Base-by-base conservation (phyloP, 192 early-diverging fungal genomes). In the Backusella circina region DNA sequence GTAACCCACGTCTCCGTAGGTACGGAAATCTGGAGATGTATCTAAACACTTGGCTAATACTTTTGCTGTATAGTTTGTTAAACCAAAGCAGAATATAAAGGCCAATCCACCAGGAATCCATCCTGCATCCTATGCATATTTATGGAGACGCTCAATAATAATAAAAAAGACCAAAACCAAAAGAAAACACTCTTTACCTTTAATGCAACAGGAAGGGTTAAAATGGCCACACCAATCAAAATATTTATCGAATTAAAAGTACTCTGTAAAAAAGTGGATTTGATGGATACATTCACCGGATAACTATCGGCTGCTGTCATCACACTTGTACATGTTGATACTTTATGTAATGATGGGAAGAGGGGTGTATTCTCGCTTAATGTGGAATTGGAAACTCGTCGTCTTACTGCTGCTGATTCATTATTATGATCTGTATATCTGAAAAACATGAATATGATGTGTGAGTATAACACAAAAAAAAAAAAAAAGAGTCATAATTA, bases 161-260 rank as follows among this genome's bases (percentile, higher is more conserved):
- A n/a, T n/a, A 31, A 35, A 33, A 2, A 16, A 57, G 1, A 51
- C 18, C 15, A 8, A 26, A 7, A 28, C n/a, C n/a, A n/a, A n/a
- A n/a, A n/a, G n/a, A 26, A 57, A 1, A 16, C 15, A 10, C 2
- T 26, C 1, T 39, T 77, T 51, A 83, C 80, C 15, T 82, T 81
- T 35, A 93, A 81, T n/a, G 85, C 88, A 35, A 87, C 83, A 7
- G 92, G 91, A 2, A 93, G 74, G 3, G 90, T 77, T 23, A 93
- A 77, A 47, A 93, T 87, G 36, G 87, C 91, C 67, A 93, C 86
- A 26, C 89, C 89, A 71, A 90, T 87, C 31, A 91, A 77, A 36
- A 91, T 85, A 73, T 91, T 91, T 47, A 91, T 82, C 2, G 82
- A 82, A 71, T 91, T 91, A 61, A 91, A 87, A 6, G 82, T 79